These are phyloP conservation scores for Sclerotinia subarctica DNA, from an alignment of 2,329 filamentous ascomycete genomes.

Conservation along the genomic window DNA sequence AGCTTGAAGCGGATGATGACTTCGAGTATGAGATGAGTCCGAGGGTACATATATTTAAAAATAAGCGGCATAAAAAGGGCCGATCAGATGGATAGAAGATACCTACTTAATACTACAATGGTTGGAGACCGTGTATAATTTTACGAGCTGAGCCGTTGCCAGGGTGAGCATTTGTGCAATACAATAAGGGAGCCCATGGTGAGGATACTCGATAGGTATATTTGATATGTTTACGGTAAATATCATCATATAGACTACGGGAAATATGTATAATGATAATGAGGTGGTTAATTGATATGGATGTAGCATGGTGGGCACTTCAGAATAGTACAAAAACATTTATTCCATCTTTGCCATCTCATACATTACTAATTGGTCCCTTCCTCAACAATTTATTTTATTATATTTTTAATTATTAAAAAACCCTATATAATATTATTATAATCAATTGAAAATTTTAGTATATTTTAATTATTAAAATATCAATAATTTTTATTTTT, in stretches of 20 bases:
- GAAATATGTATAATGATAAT: background rate
- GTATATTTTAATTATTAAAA: too few relatives aligned
- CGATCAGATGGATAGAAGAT: background rate
- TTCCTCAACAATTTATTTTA: background rate
- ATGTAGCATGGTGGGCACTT: background rate
- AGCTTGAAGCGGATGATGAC: slow-evolving; percentile 14
- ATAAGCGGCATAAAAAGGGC: background rate
- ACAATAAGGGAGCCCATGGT: background rate
- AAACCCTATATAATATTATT: too few relatives aligned
- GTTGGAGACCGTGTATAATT: background rate
- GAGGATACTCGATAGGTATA: background rate
- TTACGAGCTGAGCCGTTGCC: too few relatives aligned
- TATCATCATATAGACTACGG: background rate
- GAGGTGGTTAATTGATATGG: background rate
- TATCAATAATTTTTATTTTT: too few relatives aligned
- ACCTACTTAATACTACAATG: background rate
- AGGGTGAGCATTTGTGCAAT: background rate
- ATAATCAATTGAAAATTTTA: too few relatives aligned
- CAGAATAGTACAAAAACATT: background rate
- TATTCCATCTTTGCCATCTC: background rate
- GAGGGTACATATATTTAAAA: slow-evolving; percentile 3
- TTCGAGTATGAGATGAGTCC: slow-evolving; percentile 14
- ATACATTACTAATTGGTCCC: background rate
- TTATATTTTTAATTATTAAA: too few relatives aligned
- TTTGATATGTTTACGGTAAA: background rate